Evolutionary conservation across 768 basidiomycete species (phyloP).

Genomic region (Lactifluus hygrophoroides): DNA sequence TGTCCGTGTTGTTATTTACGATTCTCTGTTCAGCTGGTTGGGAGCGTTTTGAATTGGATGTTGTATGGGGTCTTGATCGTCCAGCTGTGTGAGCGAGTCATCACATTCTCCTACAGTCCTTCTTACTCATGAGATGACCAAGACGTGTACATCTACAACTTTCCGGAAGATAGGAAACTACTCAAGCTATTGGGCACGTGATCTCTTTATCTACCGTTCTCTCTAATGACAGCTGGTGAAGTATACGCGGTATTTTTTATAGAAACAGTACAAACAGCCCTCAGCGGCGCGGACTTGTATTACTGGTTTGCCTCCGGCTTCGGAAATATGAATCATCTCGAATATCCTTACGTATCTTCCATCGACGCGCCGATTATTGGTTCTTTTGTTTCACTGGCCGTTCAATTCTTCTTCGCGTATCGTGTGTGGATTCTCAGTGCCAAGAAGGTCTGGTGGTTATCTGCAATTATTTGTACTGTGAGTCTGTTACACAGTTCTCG

Average conservation of each 20-base stretch:
- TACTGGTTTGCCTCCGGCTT: conserved; percentile 7
- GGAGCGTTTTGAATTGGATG: conserved; percentile 4
- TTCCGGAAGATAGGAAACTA: not conserved
- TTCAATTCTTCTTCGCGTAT: conserved; percentile 8
- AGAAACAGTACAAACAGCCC: conserved; percentile 1
- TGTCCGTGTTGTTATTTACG: not conserved
- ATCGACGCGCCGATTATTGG: conserved; percentile 6
- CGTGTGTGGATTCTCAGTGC: conserved; percentile 9
- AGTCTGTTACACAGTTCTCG: not conserved
- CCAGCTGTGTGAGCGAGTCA: not conserved
- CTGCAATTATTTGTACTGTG: not conserved
- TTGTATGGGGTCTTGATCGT: conserved; percentile 7
- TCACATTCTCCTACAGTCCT: not conserved
- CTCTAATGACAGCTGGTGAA: not conserved
- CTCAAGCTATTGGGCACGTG: conserved; percentile 1
- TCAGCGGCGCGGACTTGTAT: conserved; percentile 4
- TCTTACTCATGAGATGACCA: not conserved
- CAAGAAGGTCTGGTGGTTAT: not conserved
- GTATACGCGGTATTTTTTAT: not conserved
- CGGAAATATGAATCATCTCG: not conserved
- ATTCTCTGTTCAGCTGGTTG: not conserved
- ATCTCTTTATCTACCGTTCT: not conserved
- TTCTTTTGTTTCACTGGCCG: not conserved
- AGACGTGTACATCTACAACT: conserved; percentile 14
- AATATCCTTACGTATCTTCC: not conserved